Conservation (phyloP, 768 basidiomycete species). For the Grammothele lineata region DNA sequence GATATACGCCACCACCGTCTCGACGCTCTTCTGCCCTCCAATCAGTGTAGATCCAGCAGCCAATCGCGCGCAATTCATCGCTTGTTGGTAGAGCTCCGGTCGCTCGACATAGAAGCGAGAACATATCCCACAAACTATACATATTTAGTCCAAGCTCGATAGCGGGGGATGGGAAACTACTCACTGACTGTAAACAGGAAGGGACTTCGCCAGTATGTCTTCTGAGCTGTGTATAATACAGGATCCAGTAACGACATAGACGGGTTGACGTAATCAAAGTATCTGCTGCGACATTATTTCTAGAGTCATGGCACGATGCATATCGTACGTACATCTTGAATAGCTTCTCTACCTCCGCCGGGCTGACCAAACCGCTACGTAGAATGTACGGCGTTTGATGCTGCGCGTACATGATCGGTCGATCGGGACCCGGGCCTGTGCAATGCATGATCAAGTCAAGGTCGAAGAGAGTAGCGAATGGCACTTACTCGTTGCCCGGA, state of each 20-base stretch:
- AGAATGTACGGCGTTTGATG: conserved; percentile 64
- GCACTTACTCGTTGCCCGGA: conserved; percentile 49
- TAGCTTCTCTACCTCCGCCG: conserved; percentile 63
- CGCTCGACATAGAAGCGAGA: conserved; percentile 76
- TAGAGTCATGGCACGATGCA: not conserved
- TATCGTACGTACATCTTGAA: conserved; percentile 58
- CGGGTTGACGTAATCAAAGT: conserved; percentile 74
- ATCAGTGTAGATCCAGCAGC: conserved; percentile 77
- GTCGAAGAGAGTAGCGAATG: not conserved
- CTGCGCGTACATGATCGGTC: conserved; percentile 36
- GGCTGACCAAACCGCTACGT: conserved; percentile 55
- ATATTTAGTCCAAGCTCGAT: too few species aligned
- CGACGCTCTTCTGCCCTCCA: conserved; percentile 74
- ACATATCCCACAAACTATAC: conserved; percentile 86
- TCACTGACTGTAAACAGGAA: conserved; percentile 90
- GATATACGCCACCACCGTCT: conserved; percentile 82
- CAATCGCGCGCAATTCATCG: conserved; percentile 72
- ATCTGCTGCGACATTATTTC: conserved; percentile 36
- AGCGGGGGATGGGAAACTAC: conserved; percentile 32
- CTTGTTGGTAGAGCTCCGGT: conserved; percentile 61
- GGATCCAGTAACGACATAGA: conserved; percentile 80
- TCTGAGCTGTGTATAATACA: conserved; percentile 77
- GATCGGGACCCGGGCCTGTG: conserved; percentile 25
- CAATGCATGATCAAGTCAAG: not conserved
- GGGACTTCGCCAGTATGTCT: conserved; percentile 77